Evolutionary conservation across 2,329 filamentous ascomycete genomes (phyloP), one percentile per base, ranked within the genome.

Genomic region (Aaosphaeria arxii): DNA sequence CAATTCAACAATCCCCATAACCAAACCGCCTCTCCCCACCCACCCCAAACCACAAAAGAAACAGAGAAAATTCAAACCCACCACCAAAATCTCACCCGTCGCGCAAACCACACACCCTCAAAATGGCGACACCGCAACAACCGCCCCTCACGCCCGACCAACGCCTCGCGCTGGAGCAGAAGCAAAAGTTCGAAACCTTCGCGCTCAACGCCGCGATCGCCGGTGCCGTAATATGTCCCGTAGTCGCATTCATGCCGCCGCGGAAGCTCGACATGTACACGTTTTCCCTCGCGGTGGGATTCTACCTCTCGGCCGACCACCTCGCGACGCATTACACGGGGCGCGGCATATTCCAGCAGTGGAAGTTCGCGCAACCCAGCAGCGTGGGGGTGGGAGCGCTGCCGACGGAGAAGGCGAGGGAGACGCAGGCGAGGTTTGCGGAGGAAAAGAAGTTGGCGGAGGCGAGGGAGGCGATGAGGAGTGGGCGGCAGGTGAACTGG

Each of bases 211-310:
- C 74, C 53, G 75, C 80, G 11, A 66, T 82, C 31, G 71, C 66
- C 46, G 71, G 76, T 42, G 64, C 81, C 30, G 59, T 85, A 17
- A 61, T 75, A 42, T 81, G 79, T 50, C 83, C 83, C 1, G 53
- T 78, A 6, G 72, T 85, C 44, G 76, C 77, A 42, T 59, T 76
- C 11, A 67, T 85, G 7, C 83, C 83, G 7, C 83, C 83, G 1
- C 79, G 83, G 41, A 85, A 85, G 66, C 66, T 86, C 43, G 82
- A 85, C 60, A 58, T 80, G 45, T 84, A 82, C 68, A 85, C 82
- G 13, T 72, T 82, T 56, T 72, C 72, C 0, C 74, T 85, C 6
- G 66, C 74, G 39, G 64, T 73, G 30, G 73, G 74, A 2, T 80
- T 76, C 55, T 64, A 76, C 48, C 68, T 76, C 32, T 77, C 75